phyloP scores from a whole-genome alignment of 169 alveolate species.

The Cryptosporidium sp. region DNA sequence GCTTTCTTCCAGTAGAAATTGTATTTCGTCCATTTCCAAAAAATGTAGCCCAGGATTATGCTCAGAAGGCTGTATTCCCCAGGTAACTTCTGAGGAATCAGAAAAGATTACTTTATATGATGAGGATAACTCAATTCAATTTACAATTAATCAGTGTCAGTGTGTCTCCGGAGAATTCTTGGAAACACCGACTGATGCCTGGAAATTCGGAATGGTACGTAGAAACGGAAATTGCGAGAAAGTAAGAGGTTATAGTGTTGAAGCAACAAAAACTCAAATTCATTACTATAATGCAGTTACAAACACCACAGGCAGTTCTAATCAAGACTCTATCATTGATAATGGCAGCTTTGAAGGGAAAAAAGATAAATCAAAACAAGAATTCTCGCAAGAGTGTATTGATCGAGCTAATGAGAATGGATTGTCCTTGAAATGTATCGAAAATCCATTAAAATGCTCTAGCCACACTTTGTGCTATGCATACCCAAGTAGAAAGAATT shows the following conservation, averaged over 20 bases:
- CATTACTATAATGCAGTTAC: conserved; percentile 57
- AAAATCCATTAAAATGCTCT: conserved; percentile 48
- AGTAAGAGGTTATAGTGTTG: conserved; percentile 54
- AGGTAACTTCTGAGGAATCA: conserved; percentile 53
- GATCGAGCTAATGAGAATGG: conserved; percentile 31
- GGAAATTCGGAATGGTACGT: conserved; percentile 66
- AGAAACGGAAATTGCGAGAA: conserved; percentile 65
- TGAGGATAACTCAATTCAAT: conserved; percentile 49
- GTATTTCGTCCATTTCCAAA: conserved; percentile 35
- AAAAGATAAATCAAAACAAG: background rate
- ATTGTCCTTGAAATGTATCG: conserved; percentile 43
- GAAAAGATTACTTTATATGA: conserved; percentile 39
- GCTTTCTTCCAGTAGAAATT: conserved; percentile 27
- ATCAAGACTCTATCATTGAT: background rate
- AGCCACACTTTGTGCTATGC: conserved; percentile 30
- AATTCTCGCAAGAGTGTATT: conserved; percentile 47
- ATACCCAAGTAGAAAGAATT: conserved; percentile 37
- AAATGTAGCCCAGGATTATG: conserved; percentile 59
- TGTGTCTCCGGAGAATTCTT: conserved; percentile 39
- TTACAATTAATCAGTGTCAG: conserved; percentile 59
- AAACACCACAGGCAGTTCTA: background rate
- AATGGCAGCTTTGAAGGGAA: background rate
- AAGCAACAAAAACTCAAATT: conserved; percentile 18
- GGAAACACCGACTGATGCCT: conserved; percentile 54
- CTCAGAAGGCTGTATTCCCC: conserved; percentile 46